phyloP scores from a whole-genome alignment of 2,329 filamentous ascomycete genomes.

The Penicillium thymicola region DNA sequence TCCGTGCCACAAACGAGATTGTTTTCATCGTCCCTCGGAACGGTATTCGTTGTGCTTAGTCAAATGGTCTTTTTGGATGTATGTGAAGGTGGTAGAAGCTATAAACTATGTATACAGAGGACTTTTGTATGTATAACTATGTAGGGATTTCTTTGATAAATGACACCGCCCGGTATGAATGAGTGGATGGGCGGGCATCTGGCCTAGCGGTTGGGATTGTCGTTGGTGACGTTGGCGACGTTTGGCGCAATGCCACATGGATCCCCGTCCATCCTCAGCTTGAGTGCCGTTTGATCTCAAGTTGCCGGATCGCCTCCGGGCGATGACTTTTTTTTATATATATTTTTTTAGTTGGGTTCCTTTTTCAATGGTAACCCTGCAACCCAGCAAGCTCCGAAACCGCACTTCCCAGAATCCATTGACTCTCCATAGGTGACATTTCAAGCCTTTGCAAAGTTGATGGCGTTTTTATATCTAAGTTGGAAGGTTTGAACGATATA shows the following conservation, averaged over 20 bases:
- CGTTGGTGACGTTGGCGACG: not conserved
- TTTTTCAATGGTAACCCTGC: not conserved
- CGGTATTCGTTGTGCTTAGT: not conserved
- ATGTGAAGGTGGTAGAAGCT: no score
- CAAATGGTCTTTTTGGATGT: not conserved
- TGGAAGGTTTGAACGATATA: not conserved
- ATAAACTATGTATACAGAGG: no score
- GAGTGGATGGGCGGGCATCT: not conserved
- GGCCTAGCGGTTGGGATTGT: not conserved
- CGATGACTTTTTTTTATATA: not conserved
- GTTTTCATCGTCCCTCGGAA: not conserved
- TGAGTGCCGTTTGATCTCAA: not conserved
- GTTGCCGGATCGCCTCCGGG: not conserved
- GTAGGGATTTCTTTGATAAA: not conserved
- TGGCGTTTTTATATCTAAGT: not conserved
- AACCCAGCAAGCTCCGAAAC: not conserved
- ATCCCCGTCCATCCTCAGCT: not conserved
- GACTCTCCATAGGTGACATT: not conserved
- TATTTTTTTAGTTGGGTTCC: not conserved
- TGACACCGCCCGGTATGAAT: not conserved
- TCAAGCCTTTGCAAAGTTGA: not conserved
- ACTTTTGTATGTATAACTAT: no score
- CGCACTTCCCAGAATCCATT: not conserved
- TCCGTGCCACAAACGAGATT: not conserved
- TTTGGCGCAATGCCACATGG: not conserved